A percentile compares a stretch with the other conserved stretches of the same genome.
Evolutionary conservation across 1,284 basidiomycete species (phyloP).

Genomic region (Neotropicomus parvogracilis): DNA sequence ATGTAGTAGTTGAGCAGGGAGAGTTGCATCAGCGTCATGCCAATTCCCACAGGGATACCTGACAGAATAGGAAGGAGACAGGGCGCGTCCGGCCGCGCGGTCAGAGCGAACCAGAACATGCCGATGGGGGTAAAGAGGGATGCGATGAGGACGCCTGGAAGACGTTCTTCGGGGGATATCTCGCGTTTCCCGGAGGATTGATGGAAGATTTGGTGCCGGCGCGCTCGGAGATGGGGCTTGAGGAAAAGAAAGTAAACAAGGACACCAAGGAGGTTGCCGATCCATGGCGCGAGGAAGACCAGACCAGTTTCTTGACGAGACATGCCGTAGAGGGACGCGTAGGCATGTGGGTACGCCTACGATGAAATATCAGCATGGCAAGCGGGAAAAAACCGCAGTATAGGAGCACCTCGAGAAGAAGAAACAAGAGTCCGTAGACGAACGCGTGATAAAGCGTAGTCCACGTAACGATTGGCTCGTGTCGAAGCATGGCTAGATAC

Average conservation of each 20-base stretch:
- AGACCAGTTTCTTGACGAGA: slow-evolving; percentile 24
- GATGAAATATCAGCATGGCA: not conserved
- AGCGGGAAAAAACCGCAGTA: not conserved
- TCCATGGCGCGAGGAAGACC: slow-evolving; percentile 26
- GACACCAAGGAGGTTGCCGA: slow-evolving; percentile 26
- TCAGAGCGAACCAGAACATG: slow-evolving; percentile 28
- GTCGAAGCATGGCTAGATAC: slow-evolving; percentile 24
- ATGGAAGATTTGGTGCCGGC: slow-evolving; percentile 8
- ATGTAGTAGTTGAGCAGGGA: slow-evolving; percentile 30
- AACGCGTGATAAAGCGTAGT: slow-evolving; percentile 30
- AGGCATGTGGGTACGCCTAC: slow-evolving; percentile 27
- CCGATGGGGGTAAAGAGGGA: slow-evolving; percentile 27
- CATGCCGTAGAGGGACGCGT: slow-evolving; percentile 21
- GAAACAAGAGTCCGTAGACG: slow-evolving; percentile 28
- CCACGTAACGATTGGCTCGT: slow-evolving; percentile 29
- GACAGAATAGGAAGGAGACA: slow-evolving; percentile 18
- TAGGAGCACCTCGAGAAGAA: slow-evolving; percentile 25
- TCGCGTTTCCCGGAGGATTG: slow-evolving; percentile 19
- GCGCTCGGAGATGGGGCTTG: slow-evolving; percentile 22
- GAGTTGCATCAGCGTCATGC: slow-evolving; percentile 29
- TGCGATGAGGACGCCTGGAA: slow-evolving; percentile 24
- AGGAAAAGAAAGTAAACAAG: slow-evolving; percentile 22
- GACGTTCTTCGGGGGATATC: slow-evolving; percentile 26
- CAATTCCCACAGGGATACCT: slow-evolving; percentile 25
- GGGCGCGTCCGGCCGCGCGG: slow-evolving; percentile 14